phyloP scores from a whole-genome alignment of 768 basidiomycete species.

The Steccherinum ochraceum region DNA sequence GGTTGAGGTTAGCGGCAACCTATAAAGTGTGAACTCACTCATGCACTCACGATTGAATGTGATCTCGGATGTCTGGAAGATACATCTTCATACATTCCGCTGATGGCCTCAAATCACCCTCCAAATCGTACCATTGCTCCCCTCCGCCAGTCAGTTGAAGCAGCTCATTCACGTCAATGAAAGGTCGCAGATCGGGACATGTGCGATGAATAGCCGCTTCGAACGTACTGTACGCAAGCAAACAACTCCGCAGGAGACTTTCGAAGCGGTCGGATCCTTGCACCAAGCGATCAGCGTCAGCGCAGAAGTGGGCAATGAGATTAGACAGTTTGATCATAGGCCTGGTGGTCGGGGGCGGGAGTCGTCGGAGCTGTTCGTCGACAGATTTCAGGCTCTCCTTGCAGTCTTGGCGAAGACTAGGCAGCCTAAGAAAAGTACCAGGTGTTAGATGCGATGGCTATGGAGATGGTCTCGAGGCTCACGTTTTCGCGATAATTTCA shows the following conservation, averaged over 20 bases:
- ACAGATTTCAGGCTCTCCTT: constrained; percentile 33
- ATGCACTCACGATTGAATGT: constrained; percentile 43
- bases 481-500: constrained; percentile 56
- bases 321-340: constrained; percentile 46
- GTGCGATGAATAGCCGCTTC: constrained; percentile 39
- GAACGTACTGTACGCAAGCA: constrained; percentile 40
- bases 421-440: constrained; percentile 40
- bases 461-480: constrained; percentile 7
- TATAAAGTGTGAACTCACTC: too few relatives aligned
- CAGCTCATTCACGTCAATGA: constrained; percentile 22
- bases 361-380: constrained; percentile 16
- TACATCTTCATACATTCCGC: constrained; percentile 24
- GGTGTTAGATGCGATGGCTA: neutral
- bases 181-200: constrained; percentile 50
- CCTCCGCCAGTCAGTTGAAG: too few relatives aligned
- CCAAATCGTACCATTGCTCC: neutral
- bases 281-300: constrained; percentile 36
- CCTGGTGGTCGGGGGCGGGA: constrained; percentile 45
- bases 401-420: constrained; percentile 50
- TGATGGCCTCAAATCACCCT: neutral
- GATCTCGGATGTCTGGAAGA: constrained; percentile 40
- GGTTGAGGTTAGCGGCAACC: constrained; percentile 63
- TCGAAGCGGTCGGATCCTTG: constrained; percentile 42
- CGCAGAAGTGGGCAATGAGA: constrained; percentile 38
- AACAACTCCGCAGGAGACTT: constrained; percentile 48